Conservation (phyloP, 805 yeast genomes). For the Nakazawaea anatomiae region DNA sequence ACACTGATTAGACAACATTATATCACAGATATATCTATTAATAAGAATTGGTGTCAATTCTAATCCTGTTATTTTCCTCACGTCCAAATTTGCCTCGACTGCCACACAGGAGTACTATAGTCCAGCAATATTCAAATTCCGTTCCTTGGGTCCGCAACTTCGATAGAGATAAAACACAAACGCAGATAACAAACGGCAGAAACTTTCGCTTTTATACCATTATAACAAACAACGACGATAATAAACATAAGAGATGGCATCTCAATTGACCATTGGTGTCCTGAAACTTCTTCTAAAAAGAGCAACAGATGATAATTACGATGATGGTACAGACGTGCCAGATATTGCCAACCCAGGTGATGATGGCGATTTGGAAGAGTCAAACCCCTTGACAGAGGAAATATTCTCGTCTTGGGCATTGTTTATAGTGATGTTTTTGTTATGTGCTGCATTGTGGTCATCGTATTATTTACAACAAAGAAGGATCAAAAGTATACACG, state of each 20-base stretch:
- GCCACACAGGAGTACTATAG: no score
- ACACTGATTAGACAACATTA: neutral
- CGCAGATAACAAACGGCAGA: no score
- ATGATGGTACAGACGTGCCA: constrained; percentile 13
- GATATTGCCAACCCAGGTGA: constrained; percentile 25
- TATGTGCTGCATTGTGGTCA: constrained; percentile 91
- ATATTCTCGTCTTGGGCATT: constrained; percentile 97
- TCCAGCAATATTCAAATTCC: no score
- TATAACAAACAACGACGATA: no score
- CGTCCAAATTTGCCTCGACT: no score
- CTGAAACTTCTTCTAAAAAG: constrained; percentile 20
- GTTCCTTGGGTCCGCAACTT: no score
- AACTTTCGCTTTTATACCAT: no score
- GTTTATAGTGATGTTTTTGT: constrained; percentile 72
- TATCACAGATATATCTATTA: no score
- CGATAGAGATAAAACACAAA: no score
- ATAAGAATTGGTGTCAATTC: no score
- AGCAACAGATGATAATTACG: constrained; percentile 18
- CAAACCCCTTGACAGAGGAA: constrained; percentile 89
- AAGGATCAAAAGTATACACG: constrained; percentile 93
- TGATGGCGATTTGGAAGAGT: constrained; percentile 42
- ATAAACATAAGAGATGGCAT: neutral
- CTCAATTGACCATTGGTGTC: constrained; percentile 8
- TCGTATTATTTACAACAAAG: constrained; percentile 88
- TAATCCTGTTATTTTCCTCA: no score